A percentile compares a stretch with the other conserved stretches of the same genome.
Evolutionary conservation across 305 asterid species (phyloP).

Genomic region (Ilex paraguariensis): DNA sequence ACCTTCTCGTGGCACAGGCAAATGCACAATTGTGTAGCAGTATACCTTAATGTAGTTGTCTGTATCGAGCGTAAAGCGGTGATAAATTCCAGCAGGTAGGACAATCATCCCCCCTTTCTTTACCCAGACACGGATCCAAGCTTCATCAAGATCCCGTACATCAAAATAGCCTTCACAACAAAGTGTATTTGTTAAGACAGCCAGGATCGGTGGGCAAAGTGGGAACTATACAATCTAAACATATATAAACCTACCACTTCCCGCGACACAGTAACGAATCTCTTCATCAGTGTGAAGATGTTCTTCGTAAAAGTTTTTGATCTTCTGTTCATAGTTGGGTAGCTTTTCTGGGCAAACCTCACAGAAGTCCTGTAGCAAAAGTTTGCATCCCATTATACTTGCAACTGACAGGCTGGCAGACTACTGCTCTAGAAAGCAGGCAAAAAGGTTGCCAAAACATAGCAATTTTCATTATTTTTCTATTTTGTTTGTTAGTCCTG

Average conservation of each 20-base stretch:
- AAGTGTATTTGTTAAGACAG: not conserved
- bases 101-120: constrained; percentile 89
- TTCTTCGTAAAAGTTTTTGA: constrained; percentile 74
- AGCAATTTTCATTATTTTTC: too few species aligned
- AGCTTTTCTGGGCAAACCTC: constrained; percentile 87
- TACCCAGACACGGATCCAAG: constrained; percentile 86
- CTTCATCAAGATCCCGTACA: constrained; percentile 64
- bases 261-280: constrained; percentile 87
- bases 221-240: not conserved
- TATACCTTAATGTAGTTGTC: constrained; percentile 70
- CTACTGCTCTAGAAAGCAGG: too few species aligned
- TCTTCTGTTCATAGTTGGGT: constrained; percentile 68
- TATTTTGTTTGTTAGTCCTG: not conserved
- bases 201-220: too few species aligned
- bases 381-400: not conserved
- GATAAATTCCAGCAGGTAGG: constrained; percentile 90
- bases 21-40: not conserved
- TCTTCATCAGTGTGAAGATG: constrained; percentile 96
- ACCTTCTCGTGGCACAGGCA: too few species aligned
- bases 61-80: constrained; percentile 84
- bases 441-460: too few species aligned
- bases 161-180: constrained; percentile 69
- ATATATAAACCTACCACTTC: constrained; percentile 55
- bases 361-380: constrained; percentile 55
- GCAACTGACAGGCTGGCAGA: too few species aligned